These are phyloP conservation scores for Peziza echinospora DNA, from an alignment of 495 filamentous ascomycete genomes.

Conservation along the genomic window DNA sequence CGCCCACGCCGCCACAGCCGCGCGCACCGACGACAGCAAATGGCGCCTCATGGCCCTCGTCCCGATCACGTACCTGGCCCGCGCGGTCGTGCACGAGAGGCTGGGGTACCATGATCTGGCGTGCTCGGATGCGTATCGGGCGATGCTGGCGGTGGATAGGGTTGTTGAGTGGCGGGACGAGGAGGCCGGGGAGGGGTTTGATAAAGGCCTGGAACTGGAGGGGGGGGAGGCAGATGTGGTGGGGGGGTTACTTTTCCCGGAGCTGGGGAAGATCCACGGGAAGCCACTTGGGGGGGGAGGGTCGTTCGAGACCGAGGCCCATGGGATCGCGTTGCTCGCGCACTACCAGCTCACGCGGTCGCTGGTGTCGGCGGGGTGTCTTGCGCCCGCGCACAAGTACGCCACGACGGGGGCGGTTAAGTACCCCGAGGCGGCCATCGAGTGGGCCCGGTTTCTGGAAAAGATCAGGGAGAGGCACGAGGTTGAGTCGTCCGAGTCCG, in stretches of 20 bases:
- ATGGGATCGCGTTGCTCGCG: constrained; percentile 4
- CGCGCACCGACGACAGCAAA: too few species aligned
- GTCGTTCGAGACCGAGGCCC: constrained; percentile 4
- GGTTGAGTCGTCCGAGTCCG: neutral
- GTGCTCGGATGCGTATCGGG: constrained; percentile 74
- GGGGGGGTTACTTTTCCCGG: too few species aligned
- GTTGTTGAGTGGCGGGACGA: constrained; percentile 36
- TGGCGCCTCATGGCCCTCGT: too few species aligned
- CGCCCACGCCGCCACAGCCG: too few species aligned
- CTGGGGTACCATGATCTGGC: constrained; percentile 79
- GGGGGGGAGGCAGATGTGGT: neutral
- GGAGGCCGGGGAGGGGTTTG: constrained; percentile 2
- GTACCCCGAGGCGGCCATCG: too few species aligned
- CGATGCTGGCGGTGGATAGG: constrained; percentile 66
- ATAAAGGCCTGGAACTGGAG: constrained; percentile 2
- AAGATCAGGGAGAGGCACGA: too few species aligned
- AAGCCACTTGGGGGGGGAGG: too few species aligned
- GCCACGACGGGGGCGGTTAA: neutral
- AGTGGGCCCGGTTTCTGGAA: too few species aligned
- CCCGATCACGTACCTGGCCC: constrained; percentile 25
- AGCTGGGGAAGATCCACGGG: constrained; percentile 4
- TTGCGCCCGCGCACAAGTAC: neutral
- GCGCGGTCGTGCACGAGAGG: constrained; percentile 45
- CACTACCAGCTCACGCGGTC: neutral
- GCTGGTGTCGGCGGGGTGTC: neutral